Conservation (phyloP, 2,329 filamentous ascomycete genomes). For the Chrysoporthe puriensis region DNA sequence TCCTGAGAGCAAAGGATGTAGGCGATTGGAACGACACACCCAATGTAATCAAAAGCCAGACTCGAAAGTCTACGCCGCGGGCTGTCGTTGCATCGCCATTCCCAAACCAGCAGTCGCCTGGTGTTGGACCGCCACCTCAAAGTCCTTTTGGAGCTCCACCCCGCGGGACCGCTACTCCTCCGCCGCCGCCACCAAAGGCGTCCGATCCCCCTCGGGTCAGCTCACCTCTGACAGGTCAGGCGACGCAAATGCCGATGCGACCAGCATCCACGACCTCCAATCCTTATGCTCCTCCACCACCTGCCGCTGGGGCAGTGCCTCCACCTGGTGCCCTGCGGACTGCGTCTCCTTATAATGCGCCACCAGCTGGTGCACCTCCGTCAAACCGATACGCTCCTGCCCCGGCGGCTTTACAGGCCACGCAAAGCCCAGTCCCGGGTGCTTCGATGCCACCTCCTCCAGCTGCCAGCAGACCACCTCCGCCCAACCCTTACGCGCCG, state of each 20-base stretch:
- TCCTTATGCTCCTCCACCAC: conserved; percentile 66
- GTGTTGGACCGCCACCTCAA: conserved; percentile 55
- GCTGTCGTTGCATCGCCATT: conserved; percentile 77
- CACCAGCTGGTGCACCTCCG: conserved; percentile 70
- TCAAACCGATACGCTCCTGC: conserved; percentile 76
- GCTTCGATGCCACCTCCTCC: conserved; percentile 47
- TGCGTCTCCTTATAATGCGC: conserved; percentile 83
- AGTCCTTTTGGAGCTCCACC: conserved; percentile 58
- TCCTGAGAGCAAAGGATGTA: conserved; percentile 71
- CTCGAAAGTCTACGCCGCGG: conserved; percentile 75
- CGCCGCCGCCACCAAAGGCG: conserved; percentile 79
- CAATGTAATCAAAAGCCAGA: conserved; percentile 76
- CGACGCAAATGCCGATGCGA: conserved; percentile 49
- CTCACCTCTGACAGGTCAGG: conserved; percentile 67
- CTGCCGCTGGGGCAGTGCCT: conserved; percentile 36
- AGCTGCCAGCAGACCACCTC: conserved; percentile 49
- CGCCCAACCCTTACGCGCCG: conserved; percentile 51
- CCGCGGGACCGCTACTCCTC: conserved; percentile 69
- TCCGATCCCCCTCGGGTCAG: conserved; percentile 69
- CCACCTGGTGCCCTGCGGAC: conserved; percentile 71
- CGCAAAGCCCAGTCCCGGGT: conserved; percentile 45
- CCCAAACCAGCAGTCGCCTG: conserved; percentile 58
- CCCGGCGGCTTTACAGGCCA: conserved; percentile 58
- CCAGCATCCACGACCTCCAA: conserved; percentile 62
- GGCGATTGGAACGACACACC: conserved; percentile 96